Base-by-base conservation (phyloP, 768 basidiomycete species). In the Pholiota microspora region DNA sequence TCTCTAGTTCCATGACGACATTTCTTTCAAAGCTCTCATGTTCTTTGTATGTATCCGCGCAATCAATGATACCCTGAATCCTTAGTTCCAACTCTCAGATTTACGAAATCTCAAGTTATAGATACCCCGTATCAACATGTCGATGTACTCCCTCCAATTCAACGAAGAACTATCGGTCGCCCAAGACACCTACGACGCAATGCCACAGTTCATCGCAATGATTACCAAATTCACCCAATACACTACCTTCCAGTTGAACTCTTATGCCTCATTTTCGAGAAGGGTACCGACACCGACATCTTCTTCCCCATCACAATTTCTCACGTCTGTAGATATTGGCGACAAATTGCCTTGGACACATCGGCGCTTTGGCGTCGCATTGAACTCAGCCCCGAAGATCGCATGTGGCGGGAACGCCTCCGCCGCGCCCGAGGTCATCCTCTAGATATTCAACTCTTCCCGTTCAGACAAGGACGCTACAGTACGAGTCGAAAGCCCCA, bases 241-340 rank as follows among this genome's bases (percentile, higher is more conserved):
- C 77, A 77, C 55, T 63, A 66, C 23, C 79, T 90, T 42, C 88
- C 88, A 7, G 69, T 72, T 27, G 88, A 91, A 64, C 66, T 91
- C 15, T 75, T 90, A 34, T 72, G 82, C 32, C 77, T 81, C 55
- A 78, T 89, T 46, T 89, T 91, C 64, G 64, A 80, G 21, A 69
- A 84, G 12, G 88, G 82, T 13, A 74, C 84, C 10, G 69, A 82
- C 54, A 77, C 79, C 46, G 80, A 84, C 64, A 63, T 69, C 47
- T 77, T 78, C 71, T 76, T 88, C 31, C 83, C 87, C 18, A 59
- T 89, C 56, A 69, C 71, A 40, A 74, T 88, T 46, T 89, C 88
- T 7, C 88, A 88, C 59, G 85, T 88, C 52, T 90, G 86, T 66
- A 73, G 77, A 42, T 64, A 70, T 29, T 91, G 88, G 86, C 75